Percentiles rank a stretch among this genome's conserved stretches.
These are phyloP conservation scores for Cladosporium velox DNA, from an alignment of 2,329 filamentous ascomycete species.

Conservation along the genomic window DNA sequence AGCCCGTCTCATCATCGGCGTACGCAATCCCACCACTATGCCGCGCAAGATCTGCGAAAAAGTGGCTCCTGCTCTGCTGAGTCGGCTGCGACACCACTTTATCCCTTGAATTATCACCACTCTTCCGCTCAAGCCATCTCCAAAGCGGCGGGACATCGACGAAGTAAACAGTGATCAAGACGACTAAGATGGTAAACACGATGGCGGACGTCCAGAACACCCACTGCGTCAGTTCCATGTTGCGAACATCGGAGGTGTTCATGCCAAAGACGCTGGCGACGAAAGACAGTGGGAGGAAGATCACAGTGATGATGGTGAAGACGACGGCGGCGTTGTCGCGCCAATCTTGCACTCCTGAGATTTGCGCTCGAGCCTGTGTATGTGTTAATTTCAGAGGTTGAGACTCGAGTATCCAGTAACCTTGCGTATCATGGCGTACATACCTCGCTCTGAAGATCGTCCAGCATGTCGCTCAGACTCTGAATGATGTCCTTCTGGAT, in stretches of 20 bases:
- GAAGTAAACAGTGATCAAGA: not conserved
- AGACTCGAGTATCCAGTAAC: too few relatives aligned
- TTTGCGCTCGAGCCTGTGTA: not conserved
- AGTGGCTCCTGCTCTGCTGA: not conserved
- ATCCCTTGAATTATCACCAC: too few relatives aligned
- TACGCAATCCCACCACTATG: not conserved
- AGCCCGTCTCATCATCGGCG: not conserved
- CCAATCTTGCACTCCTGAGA: not conserved
- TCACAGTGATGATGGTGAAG: conserved; percentile 1
- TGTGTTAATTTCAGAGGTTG: not conserved
- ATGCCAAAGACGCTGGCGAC: conserved; percentile 23
- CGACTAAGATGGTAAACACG: not conserved
- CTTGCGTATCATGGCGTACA: too few relatives aligned
- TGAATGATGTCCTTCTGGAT: not conserved
- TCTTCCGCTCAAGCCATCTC: not conserved
- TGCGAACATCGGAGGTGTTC: not conserved
- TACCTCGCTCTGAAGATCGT: not conserved
- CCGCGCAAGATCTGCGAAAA: not conserved
- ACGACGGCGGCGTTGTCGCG: not conserved
- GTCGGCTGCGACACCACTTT: not conserved
- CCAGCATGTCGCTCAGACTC: not conserved
- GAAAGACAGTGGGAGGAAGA: conserved; percentile 15
- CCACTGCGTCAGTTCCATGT: not conserved
- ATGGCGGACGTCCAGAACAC: not conserved
- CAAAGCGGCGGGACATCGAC: not conserved